These are phyloP conservation scores for Microcyclospora pomicola DNA, from an alignment of 2,329 filamentous ascomycete species.

Conservation along the genomic window DNA sequence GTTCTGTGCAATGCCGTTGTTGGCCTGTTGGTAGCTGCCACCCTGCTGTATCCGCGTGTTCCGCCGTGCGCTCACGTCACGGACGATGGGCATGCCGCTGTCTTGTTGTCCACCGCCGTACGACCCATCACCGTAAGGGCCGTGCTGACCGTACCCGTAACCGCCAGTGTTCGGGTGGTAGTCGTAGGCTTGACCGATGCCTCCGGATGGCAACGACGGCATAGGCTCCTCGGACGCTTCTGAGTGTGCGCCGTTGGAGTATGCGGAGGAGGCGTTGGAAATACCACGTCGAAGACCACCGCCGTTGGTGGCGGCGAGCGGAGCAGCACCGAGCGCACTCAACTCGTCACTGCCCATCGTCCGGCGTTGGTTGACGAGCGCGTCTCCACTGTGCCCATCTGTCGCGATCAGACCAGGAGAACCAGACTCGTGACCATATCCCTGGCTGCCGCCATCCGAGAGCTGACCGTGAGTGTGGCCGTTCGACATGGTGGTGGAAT, in stretches of 20 bases:
- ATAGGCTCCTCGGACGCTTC: conserved; percentile 38
- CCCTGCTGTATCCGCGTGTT: conserved; percentile 93
- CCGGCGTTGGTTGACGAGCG: conserved; percentile 39
- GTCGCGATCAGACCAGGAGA: conserved; percentile 42
- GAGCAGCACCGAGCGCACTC: conserved; percentile 58
- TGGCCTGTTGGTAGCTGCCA: conserved; percentile 73
- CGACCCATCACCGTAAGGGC: conserved; percentile 41
- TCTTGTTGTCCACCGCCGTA: conserved; percentile 43
- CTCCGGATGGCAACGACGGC: conserved; percentile 4
- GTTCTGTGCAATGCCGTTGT: conserved; percentile 90
- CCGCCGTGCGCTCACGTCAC: conserved; percentile 79
- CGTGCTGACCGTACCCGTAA: conserved; percentile 40
- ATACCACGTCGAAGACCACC: conserved; percentile 70
- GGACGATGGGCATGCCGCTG: conserved; percentile 62
- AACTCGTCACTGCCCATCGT: conserved; percentile 64
- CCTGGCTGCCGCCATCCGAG: conserved; percentile 54
- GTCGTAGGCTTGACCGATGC: conserved; percentile 19
- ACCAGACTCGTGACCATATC: conserved; percentile 31
- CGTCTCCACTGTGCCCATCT: conserved; percentile 46
- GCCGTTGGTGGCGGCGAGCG: conserved; percentile 44
- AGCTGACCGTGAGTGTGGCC: conserved; percentile 38
- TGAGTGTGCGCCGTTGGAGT: conserved; percentile 69
- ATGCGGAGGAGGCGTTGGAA: conserved; percentile 92
- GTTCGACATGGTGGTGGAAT: conserved; percentile 78
- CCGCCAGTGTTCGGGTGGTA: conserved; percentile 21